These are phyloP conservation scores for Emiliania huxleyi DNA, from an alignment of 78 protist genomes.

Conservation along the genomic window DNA sequence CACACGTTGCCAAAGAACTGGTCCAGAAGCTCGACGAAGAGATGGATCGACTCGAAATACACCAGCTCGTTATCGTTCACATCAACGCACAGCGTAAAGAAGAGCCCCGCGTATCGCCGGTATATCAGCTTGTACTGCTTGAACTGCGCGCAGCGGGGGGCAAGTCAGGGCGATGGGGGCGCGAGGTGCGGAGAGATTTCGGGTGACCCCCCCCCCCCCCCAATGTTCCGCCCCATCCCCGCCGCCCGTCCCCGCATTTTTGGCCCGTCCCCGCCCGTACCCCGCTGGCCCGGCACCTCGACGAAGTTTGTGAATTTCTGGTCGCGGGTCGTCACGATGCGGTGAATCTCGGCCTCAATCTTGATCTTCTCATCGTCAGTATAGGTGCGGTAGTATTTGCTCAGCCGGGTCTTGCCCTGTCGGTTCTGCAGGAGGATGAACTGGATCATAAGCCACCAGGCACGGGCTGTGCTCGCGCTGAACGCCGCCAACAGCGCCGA, in stretches of 20 bases:
- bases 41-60: slow-evolving; percentile 90
- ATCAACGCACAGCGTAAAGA: slow-evolving; percentile 86
- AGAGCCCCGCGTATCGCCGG: slow-evolving; percentile 95
- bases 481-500: too few species aligned
- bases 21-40: slow-evolving; percentile 87
- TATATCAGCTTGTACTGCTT: slow-evolving; percentile 79
- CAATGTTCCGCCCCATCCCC: too few species aligned
- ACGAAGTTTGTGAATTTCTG: slow-evolving; percentile 92
- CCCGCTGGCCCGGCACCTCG: too few species aligned
- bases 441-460: too few species aligned
- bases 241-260: too few species aligned
- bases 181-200: too few species aligned
- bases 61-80: slow-evolving; percentile 90
- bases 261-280: too few species aligned
- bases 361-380: slow-evolving; percentile 91
- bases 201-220: too few species aligned
- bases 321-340: slow-evolving; percentile 83
- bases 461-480: too few species aligned
- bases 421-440: slow-evolving; percentile 95
- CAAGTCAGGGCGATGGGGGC: too few species aligned
- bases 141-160: slow-evolving; percentile 5
- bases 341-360: slow-evolving; percentile 85
- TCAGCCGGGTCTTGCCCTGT: slow-evolving; percentile 96
- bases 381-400: slow-evolving; percentile 88
- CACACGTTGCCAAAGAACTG: slow-evolving; percentile 95